These are phyloP conservation scores for Tillandsia fasciculata DNA, from an alignment of 176 grass and related monocot genomes.

Conservation along the genomic window DNA sequence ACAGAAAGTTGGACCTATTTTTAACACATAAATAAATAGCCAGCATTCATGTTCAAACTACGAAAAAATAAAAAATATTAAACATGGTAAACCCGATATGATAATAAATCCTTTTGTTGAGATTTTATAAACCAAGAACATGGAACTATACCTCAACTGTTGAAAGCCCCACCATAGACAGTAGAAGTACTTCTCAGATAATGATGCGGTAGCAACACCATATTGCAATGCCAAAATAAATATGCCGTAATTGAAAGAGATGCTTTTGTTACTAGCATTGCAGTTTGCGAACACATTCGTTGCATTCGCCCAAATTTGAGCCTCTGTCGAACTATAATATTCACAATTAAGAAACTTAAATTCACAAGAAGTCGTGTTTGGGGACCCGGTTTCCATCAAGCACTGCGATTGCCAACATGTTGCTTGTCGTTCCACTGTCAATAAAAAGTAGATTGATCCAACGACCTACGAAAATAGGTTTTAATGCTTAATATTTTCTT, in stretches of 20 bases:
- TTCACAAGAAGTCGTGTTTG: slow-evolving; percentile 11
- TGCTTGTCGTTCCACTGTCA: slow-evolving; percentile 26
- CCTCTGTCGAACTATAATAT: slow-evolving; percentile 11
- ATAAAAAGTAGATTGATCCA: slow-evolving; percentile 37
- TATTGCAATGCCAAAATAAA: slow-evolving; percentile 26
- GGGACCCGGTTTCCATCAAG: slow-evolving; percentile 1
- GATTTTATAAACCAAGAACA: not conserved
- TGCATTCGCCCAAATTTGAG: slow-evolving; percentile 28
- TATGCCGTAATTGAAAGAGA: slow-evolving; percentile 33
- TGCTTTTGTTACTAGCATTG: not conserved
- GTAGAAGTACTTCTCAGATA: slow-evolving; percentile 36
- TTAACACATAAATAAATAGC: too few relatives aligned
- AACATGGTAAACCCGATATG: not conserved
- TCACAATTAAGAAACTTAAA: slow-evolving; percentile 27
- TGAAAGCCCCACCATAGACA: slow-evolving; percentile 47
- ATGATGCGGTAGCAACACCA: slow-evolving; percentile 12
- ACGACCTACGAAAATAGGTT: slow-evolving; percentile 20
- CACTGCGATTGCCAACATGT: slow-evolving; percentile 49
- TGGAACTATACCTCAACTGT: slow-evolving; percentile 26
- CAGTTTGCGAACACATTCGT: slow-evolving; percentile 32
- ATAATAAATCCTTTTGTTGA: too few relatives aligned
- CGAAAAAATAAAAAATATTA: not conserved
- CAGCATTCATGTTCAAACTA: not conserved
- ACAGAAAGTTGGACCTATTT: too few relatives aligned
- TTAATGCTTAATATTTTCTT: not conserved